Evolutionary conservation across 306 rosid genomes (phyloP).

Genomic region (Dicorynia guianensis): DNA sequence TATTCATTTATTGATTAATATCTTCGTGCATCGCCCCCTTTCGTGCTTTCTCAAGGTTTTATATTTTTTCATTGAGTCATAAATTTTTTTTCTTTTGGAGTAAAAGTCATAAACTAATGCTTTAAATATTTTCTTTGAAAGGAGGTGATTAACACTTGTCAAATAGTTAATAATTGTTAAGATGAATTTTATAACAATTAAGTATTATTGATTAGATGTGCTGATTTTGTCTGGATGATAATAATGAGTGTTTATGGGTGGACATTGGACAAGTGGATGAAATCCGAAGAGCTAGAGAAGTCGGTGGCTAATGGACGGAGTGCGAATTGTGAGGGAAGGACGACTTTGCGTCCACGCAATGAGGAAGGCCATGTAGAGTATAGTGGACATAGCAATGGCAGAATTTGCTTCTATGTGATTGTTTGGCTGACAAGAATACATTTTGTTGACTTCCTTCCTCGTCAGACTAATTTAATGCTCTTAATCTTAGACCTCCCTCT

Average conservation of each 20-base stretch:
- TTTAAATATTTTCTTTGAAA: too few relatives aligned
- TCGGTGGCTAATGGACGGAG: slow-evolving; percentile 43
- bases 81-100: too few relatives aligned
- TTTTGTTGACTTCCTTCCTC: background rate
- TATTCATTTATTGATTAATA: too few relatives aligned
- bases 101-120: too few relatives aligned
- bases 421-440: background rate
- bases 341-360: slow-evolving; percentile 71
- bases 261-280: slow-evolving; percentile 47
- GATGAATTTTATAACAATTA: too few relatives aligned
- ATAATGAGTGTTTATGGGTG: slow-evolving; percentile 18
- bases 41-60: too few relatives aligned
- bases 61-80: too few relatives aligned
- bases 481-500: too few relatives aligned
- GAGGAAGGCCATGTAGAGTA: background rate
- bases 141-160: too few relatives aligned
- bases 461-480: background rate
- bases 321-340: slow-evolving; percentile 15
- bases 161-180: too few relatives aligned
- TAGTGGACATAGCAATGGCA: background rate
- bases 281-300: slow-evolving; percentile 35
- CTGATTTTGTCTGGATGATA: slow-evolving; percentile 13
- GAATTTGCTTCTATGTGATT: background rate
- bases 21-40: too few relatives aligned
- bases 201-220: background rate